Conservation (phyloP, 139 green algal species). For the Yamagishiella unicocca region DNA sequence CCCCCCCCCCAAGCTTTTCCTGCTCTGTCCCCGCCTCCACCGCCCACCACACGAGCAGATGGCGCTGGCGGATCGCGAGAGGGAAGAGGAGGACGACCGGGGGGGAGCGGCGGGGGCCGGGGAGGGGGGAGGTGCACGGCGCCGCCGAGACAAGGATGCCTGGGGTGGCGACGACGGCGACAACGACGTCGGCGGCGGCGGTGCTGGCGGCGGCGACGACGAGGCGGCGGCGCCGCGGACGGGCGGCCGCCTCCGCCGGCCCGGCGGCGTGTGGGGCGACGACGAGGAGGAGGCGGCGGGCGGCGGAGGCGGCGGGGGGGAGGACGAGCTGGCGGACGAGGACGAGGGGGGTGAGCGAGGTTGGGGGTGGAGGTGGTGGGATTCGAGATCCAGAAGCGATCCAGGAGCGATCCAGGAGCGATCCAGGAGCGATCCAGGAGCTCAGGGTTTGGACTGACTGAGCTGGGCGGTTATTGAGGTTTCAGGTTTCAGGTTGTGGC, state of each 20-base stretch:
- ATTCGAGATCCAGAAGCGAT: too few relatives aligned
- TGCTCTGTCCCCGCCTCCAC: background rate
- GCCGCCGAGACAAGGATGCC: background rate
- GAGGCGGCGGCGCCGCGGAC: background rate
- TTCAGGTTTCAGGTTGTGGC: too few relatives aligned
- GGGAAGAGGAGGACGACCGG: background rate
- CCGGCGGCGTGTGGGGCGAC: background rate
- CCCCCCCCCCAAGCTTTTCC: too few relatives aligned
- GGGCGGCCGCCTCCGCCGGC: slow-evolving; percentile 7
- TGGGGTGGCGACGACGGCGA: slow-evolving; percentile 7
- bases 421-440: too few relatives aligned
- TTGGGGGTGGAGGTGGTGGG: background rate
- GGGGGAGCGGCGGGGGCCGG: background rate
- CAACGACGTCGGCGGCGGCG: background rate
- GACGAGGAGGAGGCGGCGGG: background rate
- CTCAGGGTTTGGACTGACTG: too few relatives aligned
- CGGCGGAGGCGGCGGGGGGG: background rate
- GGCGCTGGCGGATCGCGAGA: slow-evolving; percentile 29
- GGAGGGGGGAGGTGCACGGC: background rate
- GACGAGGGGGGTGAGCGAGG: background rate
- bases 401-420: too few relatives aligned
- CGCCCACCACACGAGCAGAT: background rate
- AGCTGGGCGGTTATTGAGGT: too few relatives aligned
- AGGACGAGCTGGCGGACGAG: background rate
- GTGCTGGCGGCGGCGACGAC: background rate